These are phyloP conservation scores for Circinella umbellata DNA, from an alignment of 371 early-diverging fungal genomes.

Conservation along the genomic window DNA sequence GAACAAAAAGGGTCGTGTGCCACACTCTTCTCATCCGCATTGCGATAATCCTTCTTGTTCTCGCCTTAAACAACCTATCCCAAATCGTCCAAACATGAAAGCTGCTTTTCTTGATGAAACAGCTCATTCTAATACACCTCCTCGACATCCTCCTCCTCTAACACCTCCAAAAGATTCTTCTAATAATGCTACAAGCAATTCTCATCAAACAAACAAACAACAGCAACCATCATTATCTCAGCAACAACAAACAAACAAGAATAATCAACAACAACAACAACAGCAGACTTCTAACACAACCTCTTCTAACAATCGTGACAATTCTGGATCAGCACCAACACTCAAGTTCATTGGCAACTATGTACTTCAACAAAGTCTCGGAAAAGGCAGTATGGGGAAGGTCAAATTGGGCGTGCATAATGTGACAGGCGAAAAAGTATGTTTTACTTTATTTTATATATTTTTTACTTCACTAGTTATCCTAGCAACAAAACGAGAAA, in stretches of 20 bases:
- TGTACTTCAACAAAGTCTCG: conserved; percentile 43
- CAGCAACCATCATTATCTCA: conserved; percentile 6
- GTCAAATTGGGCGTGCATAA: conserved; percentile 51
- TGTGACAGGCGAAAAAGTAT: conserved; percentile 51
- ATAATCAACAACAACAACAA: too few relatives aligned
- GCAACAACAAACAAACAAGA: neutral
- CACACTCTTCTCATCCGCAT: conserved; percentile 3
- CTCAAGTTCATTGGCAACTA: conserved; percentile 44
- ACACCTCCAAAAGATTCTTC: conserved; percentile 6
- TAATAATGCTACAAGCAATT: too few relatives aligned
- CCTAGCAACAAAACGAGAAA: too few relatives aligned
- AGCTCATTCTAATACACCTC: too few relatives aligned
- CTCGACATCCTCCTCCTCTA: conserved; percentile 3
- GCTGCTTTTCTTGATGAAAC: conserved; percentile 22
- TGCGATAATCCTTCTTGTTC: conserved; percentile 12
- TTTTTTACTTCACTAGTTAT: too few relatives aligned
- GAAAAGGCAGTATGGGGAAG: conserved; percentile 53
- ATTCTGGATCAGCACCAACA: conserved; percentile 15
- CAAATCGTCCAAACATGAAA: conserved; percentile 25
- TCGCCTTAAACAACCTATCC: conserved; percentile 18
- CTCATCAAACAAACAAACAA: conserved; percentile 9
- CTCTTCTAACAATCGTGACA: conserved; percentile 11
- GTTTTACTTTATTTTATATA: neutral
- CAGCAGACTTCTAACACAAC: too few relatives aligned
- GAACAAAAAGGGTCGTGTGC: conserved; percentile 23